Evolutionary conservation across 2,329 filamentous ascomycete genomes (phyloP).

Genomic region (Alternaria panax): DNA sequence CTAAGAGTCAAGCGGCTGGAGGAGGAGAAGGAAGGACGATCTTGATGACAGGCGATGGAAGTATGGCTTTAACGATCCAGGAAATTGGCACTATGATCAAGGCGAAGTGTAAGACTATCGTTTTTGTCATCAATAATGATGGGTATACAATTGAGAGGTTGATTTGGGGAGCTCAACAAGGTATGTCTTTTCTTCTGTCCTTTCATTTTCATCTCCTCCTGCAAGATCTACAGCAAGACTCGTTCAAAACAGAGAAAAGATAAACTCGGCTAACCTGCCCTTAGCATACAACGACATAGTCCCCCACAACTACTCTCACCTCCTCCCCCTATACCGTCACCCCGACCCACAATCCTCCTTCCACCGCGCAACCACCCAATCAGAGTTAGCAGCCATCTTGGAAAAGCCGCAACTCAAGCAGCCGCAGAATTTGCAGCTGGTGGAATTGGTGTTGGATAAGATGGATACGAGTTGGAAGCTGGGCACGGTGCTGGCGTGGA

Average conservation of each 20-base stretch:
- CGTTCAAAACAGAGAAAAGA: too few species aligned
- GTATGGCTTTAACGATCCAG: slow-evolving; percentile 71
- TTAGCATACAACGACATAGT: slow-evolving; percentile 52
- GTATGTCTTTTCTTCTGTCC: slow-evolving; percentile 22
- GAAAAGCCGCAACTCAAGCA: slow-evolving; percentile 36
- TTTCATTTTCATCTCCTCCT: neutral
- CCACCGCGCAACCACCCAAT: slow-evolving; percentile 49
- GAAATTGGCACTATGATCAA: slow-evolving; percentile 70
- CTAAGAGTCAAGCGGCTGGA: slow-evolving; percentile 42
- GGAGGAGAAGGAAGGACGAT: slow-evolving; percentile 53
- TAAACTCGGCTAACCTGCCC: neutral
- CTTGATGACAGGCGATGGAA: slow-evolving; percentile 69
- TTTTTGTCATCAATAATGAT: slow-evolving; percentile 57
- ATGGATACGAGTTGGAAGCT: slow-evolving; percentile 34
- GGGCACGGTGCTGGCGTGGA: slow-evolving; percentile 51
- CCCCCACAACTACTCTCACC: slow-evolving; percentile 49
- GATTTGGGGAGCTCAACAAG: slow-evolving; percentile 54
- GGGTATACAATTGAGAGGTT: slow-evolving; percentile 58
- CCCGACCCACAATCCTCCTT: slow-evolving; percentile 41
- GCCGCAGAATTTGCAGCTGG: slow-evolving; percentile 47
- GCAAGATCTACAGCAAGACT: too few species aligned
- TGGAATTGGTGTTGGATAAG: slow-evolving; percentile 54
- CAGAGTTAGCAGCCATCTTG: slow-evolving; percentile 49
- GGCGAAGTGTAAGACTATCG: slow-evolving; percentile 43
- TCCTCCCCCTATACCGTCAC: slow-evolving; percentile 53